Evolutionary conservation across 164 flowering plant species (phyloP), one percentile per base, ranked within the genome.

Genomic region (Vitis rotundifolia): DNA sequence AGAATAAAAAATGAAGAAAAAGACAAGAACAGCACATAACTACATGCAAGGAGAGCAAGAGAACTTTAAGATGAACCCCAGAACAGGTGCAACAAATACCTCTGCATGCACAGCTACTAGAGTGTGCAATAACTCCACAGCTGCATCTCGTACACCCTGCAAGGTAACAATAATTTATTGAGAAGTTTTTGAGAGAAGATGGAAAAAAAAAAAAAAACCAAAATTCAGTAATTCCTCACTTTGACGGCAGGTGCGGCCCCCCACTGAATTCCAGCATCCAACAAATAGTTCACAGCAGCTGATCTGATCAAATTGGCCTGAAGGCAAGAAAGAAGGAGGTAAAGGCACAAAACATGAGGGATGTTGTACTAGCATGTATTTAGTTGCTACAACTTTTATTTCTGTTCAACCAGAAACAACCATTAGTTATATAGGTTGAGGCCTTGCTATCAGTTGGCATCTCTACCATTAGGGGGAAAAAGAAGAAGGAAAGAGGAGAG

Each of bases 81-180:
- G 11, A 49, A 64, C 44, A 29, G 19, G 47, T 44, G 44, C 54
- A 54, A n/a, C 12, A 51, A 37, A 48, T 85, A 93, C 99, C 99
- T 96, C 97, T 47, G 99, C 97, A 82, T 96, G 98, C 49, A 91
- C 99, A 71, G 98, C 89, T 29, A 96, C 97, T 28, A 96, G 82
- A 63, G 95, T 79, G 67, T 93, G 99, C 75, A 96, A 72, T 63
- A 96, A 79, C 76, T 96, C 98, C 70, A 96, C 93, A 71, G 98
- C 91, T 11, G 92, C 94, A 82, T 96, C 99, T 63, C 98, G 86
- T 55, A 93, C 94, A 75, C 98, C 98, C 99, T 96, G 85, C 70
- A 82, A 73, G 49, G 49, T 44, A 64, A 55, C 29, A 61, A 12
- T 55, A 69, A 31, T 22, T 68, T 5, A 44, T 9, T 3, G 16